Percentiles rank a stretch among this genome's conserved stretches.
phyloP scores from a whole-genome alignment of 495 filamentous ascomycete genomes.

The Penicillium verhagenii region DNA sequence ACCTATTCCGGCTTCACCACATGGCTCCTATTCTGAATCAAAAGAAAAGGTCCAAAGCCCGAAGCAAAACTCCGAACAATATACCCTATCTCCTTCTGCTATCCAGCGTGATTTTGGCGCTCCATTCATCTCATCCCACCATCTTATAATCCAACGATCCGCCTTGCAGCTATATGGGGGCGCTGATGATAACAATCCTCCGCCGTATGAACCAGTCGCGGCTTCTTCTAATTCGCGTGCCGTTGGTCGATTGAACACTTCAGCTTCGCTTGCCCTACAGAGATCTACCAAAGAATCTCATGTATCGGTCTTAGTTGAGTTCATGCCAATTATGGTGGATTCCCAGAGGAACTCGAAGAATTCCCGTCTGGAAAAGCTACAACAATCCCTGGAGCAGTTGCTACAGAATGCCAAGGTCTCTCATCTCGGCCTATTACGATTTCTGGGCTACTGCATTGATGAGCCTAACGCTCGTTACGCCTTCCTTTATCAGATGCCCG shows the following conservation, averaged over 20 bases:
- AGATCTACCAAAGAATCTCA: slow-evolving; percentile 38
- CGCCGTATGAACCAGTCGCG: slow-evolving; percentile 47
- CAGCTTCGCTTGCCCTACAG: slow-evolving; percentile 36
- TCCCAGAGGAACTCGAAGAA: slow-evolving; percentile 28
- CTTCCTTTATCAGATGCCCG: slow-evolving; percentile 79
- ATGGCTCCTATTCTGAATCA: slow-evolving; percentile 30
- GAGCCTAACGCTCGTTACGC: slow-evolving; percentile 73
- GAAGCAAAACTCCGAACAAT: slow-evolving; percentile 22
- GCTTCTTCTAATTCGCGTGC: slow-evolving; percentile 48
- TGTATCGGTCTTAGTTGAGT: slow-evolving; percentile 46
- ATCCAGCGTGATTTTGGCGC: slow-evolving; percentile 21
- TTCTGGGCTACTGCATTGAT: slow-evolving; percentile 86
- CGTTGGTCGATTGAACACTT: slow-evolving; percentile 44
- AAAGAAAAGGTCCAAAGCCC: slow-evolving; percentile 32
- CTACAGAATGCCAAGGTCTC: slow-evolving; percentile 54
- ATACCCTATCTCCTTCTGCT: slow-evolving; percentile 18
- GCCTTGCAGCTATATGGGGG: slow-evolving; percentile 44
- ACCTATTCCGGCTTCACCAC: slow-evolving; percentile 22
- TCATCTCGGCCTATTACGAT: slow-evolving; percentile 62
- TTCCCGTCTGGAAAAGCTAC: slow-evolving; percentile 38
- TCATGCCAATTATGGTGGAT: slow-evolving; percentile 45
- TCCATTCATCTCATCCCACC: slow-evolving; percentile 21
- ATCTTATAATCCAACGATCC: slow-evolving; percentile 43
- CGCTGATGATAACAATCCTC: slow-evolving; percentile 43
- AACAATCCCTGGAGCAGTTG: slow-evolving; percentile 44